A percentile compares a stretch with the other conserved stretches of the same genome.
Evolutionary conservation across 257 asterid species (phyloP).

Genomic region (Cynanchum wilfordii): DNA sequence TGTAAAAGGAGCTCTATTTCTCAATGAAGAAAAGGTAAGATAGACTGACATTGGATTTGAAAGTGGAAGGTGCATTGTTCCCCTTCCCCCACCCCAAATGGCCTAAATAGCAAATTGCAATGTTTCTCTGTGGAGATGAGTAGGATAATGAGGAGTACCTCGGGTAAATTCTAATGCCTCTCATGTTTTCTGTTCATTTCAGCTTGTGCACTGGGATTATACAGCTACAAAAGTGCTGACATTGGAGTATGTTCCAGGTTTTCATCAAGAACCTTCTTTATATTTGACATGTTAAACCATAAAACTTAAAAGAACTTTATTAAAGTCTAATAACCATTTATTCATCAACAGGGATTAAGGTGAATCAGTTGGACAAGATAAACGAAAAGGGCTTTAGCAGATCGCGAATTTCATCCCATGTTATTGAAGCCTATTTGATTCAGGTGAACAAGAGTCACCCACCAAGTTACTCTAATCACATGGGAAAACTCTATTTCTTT

Average conservation of each 20-base stretch:
- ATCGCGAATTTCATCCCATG: slow-evolving; percentile 73
- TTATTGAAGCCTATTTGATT: slow-evolving; percentile 91
- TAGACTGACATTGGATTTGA: background rate
- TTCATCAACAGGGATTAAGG: slow-evolving; percentile 63
- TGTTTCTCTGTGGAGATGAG: background rate
- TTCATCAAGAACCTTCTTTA: background rate
- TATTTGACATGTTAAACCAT: background rate
- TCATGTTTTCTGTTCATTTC: slow-evolving; percentile 19
- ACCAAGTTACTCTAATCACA: background rate
- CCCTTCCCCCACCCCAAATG: background rate
- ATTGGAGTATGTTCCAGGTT: slow-evolving; percentile 93
- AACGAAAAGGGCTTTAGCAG: slow-evolving; percentile 68
- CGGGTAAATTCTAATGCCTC: slow-evolving; percentile 8
- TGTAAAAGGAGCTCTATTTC: background rate
- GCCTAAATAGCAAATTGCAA: background rate
- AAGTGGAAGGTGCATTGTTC: background rate
- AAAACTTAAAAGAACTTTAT: background rate
- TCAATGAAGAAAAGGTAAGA: background rate
- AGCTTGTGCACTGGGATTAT: slow-evolving; percentile 93
- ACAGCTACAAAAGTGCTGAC: slow-evolving; percentile 85
- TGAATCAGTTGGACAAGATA: slow-evolving; percentile 63
- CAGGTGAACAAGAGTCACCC: slow-evolving; percentile 37
- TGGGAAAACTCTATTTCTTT: background rate
- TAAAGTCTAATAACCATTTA: background rate
- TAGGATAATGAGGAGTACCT: background rate